Percentiles rank a stretch among this genome's conserved stretches.
phyloP scores from a whole-genome alignment of 2,329 filamentous ascomycete genomes.

The Triangularia verruculosa region DNA sequence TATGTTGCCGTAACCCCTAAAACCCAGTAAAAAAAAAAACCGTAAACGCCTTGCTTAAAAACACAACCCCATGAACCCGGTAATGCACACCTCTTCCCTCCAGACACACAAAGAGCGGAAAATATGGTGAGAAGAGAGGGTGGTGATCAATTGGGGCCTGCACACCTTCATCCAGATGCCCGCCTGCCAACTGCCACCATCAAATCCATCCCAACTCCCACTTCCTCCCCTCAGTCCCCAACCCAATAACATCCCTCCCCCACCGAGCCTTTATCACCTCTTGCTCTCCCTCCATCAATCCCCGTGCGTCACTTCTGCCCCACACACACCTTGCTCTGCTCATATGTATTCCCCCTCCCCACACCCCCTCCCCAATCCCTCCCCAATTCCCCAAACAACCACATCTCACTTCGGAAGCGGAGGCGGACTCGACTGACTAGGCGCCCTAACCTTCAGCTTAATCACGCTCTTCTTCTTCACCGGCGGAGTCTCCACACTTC shows the following conservation, averaged over 20 bases:
- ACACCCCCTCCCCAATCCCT: not conserved
- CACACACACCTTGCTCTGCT: not conserved
- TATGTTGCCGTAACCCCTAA: too few relatives aligned
- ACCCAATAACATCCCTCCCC: not conserved
- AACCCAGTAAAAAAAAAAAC: slow-evolving; percentile 9
- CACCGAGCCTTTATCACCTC: not conserved
- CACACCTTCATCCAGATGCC: not conserved
- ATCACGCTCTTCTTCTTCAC: slow-evolving; percentile 26
- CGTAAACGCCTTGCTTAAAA: slow-evolving; percentile 16
- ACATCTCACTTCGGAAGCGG: not conserved
- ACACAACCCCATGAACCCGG: too few relatives aligned
- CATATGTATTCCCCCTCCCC: too few relatives aligned
- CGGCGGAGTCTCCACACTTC: not conserved
- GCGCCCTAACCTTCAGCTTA: slow-evolving; percentile 21
- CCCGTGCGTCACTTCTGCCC: not conserved
- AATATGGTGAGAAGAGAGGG: not conserved
- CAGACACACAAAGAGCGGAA: not conserved
- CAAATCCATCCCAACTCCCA: not conserved
- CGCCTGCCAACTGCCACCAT: not conserved
- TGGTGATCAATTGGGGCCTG: not conserved
- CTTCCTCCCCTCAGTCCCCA: not conserved
- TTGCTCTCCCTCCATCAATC: not conserved
- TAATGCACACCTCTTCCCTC: too few relatives aligned
- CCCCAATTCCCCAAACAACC: not conserved
- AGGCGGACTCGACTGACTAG: slow-evolving; percentile 9